These are phyloP conservation scores for Cylindrotheca fusiformis DNA, from an alignment of 108 stramenopile species.

Conservation along the genomic window DNA sequence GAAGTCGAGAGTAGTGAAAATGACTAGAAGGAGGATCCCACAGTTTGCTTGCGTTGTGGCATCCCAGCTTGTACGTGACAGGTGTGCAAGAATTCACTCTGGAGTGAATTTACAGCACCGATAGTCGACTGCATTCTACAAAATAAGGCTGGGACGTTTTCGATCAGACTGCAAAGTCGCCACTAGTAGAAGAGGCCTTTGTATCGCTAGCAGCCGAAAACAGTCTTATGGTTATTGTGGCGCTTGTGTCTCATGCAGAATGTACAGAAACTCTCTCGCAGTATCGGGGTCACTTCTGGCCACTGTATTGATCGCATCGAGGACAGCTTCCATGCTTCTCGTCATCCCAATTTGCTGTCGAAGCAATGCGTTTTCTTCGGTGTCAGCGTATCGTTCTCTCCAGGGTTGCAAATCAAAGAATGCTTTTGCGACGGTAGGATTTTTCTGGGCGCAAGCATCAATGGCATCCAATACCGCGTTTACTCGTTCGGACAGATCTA, in stretches of 20 bases:
- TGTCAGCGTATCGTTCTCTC: not conserved
- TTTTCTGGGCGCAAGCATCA: not conserved
- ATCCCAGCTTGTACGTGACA: no score
- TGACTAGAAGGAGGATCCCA: no score
- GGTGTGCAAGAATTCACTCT: no score
- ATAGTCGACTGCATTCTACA: no score
- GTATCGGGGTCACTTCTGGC: not conserved
- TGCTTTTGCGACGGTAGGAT: not conserved
- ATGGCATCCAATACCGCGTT: not conserved
- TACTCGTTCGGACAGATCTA: not conserved
- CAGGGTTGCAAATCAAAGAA: not conserved
- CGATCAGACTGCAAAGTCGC: no score
- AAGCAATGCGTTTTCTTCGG: not conserved
- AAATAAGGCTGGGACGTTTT: no score
- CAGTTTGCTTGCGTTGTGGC: no score
- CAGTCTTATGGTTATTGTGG: no score
- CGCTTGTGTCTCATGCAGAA: not conserved
- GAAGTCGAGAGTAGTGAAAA: no score
- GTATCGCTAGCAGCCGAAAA: no score
- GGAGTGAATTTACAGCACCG: no score
- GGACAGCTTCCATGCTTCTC: not conserved
- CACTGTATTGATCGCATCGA: conserved; percentile 1
- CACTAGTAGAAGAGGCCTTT: no score
- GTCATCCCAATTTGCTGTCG: not conserved
- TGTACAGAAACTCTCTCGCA: conserved; percentile 3